These are phyloP conservation scores for Penicillium thymicola DNA, from an alignment of 2,329 filamentous ascomycete genomes.

Conservation along the genomic window DNA sequence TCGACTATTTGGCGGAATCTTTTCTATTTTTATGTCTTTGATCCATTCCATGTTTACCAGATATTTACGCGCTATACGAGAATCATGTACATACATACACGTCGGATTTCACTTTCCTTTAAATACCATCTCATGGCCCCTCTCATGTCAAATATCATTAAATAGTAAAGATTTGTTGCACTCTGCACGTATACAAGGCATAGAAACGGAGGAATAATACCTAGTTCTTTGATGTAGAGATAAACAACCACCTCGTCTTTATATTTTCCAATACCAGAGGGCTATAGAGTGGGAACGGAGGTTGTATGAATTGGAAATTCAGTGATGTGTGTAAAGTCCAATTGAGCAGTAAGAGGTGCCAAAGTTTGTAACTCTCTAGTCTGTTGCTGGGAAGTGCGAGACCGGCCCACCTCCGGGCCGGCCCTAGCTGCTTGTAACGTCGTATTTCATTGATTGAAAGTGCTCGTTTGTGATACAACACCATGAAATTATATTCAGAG, in stretches of 20 bases:
- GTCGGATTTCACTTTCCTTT: not conserved
- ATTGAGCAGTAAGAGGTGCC: not conserved
- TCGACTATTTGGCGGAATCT: not conserved
- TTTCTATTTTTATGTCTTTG: not conserved
- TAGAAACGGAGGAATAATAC: no score
- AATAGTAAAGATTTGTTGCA: not conserved
- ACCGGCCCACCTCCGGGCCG: no score
- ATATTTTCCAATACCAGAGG: no score
- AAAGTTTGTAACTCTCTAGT: not conserved
- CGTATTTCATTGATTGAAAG: no score
- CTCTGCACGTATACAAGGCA: not conserved
- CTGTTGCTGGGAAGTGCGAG: no score
- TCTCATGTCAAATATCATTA: not conserved
- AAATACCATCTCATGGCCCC: not conserved
- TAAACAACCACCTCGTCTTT: no score
- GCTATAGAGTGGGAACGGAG: no score
- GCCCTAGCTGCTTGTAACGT: no score
- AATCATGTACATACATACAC: constrained; percentile 22
- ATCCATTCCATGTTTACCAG: constrained; percentile 3
- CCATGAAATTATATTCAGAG: no score
- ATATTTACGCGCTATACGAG: constrained; percentile 7
- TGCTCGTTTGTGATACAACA: no score
- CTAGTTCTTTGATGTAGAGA: no score
- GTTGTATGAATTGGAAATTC: no score
- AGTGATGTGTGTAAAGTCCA: not conserved